Evolutionary conservation across 495 filamentous ascomycete genomes (phyloP), one percentile per base, ranked within the genome.

Genomic region (Tuber borchii): DNA sequence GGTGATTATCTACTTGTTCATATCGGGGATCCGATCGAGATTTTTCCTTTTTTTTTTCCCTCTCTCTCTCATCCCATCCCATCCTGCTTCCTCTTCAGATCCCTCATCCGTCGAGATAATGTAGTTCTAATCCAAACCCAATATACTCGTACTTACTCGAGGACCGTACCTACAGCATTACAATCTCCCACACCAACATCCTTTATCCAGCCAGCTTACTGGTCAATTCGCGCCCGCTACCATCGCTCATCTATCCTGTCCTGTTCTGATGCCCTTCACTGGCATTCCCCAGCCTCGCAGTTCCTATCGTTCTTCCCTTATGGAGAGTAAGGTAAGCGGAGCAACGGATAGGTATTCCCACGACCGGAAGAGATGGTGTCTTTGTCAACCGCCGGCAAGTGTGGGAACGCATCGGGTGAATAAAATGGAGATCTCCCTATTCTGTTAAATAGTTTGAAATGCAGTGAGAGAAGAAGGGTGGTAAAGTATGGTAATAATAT

Each of bases 11-110:
- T 31, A 14, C 56, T 31, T 65, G 56, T 65, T 65, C 56, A 31
- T 65, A 65, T 65, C 56, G 56, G 56, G 56, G n/a, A 65, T 65
- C 56, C 56, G 56, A 65, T 65, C 56, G 56, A 65, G 56, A 65
- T 31, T 31, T 65, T 65, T 31, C 9, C 48, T 26, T 10, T 12
- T 56, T n/a, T 48, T 48, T 48, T 22, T 9, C 2, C 20, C 4
- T 46, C 16, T 16, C 17, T 46, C 45, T 46, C 39, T 40, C 39
- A 40, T 46, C 45, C 17, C 56, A 65, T 65, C 56, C 56, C 56
- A 31, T 65, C 56, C n/a, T 31, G 26, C 26, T 16, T 31, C 56
- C 26, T 17, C 51, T 31, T 16, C 56, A 31, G 26, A 65, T 65
- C 56, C 56, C 56, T 65, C 56, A 65, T 31, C 56, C 26, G 10